Base-by-base conservation (phyloP, 805 yeast species). In the Cyberlindnera amylophila region DNA sequence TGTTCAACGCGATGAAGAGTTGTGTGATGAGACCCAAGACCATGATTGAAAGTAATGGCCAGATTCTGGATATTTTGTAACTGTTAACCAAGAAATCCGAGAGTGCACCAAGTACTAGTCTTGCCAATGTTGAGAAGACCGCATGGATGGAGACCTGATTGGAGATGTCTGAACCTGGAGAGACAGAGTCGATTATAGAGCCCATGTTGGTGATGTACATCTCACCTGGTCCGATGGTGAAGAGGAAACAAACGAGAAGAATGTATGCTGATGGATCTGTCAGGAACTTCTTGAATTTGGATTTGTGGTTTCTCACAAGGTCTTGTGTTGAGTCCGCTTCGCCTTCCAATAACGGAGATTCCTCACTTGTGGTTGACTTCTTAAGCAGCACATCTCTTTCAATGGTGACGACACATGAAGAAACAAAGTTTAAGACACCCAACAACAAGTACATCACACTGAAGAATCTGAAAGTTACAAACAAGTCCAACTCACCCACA, bases 131-230 rank as follows among this genome's bases (percentile, higher is more conserved):
- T 6, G 96, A 86, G 42, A 78, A 71, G 1, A 77, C 61, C 1
- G 87, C 84, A 54, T 74, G 81, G 26, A 75, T 51, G 30, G 79
- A 74, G n/a, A 80, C 88, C 57, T 71, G 83, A 44, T 62, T 61
- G 15, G 73, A 65, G 30, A 70, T 61, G 43, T 40, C 58, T 30
- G 46, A 59, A 3, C 11, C 40, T 31, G 46, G 61, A 23, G 41
- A 47, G 16, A 43, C 49, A 16, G 39, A 47, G 28, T 39, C 45
- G n/a, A 82, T 65, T 11, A 90, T 66, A 7, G 89, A 81, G 1
- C 91, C 93, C 72, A 90, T 73, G 57, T 89, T 86, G 42, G 88
- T 85, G 49, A 86, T 78, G 61, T 77, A 88, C 71, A 87, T 79
- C 55, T 90, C 98, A 43, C 86, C 66, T 0, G 96, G 91, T 0